Base-by-base conservation (phyloP, 108 stramenopile species). In the Skeletonema costatum region DNA sequence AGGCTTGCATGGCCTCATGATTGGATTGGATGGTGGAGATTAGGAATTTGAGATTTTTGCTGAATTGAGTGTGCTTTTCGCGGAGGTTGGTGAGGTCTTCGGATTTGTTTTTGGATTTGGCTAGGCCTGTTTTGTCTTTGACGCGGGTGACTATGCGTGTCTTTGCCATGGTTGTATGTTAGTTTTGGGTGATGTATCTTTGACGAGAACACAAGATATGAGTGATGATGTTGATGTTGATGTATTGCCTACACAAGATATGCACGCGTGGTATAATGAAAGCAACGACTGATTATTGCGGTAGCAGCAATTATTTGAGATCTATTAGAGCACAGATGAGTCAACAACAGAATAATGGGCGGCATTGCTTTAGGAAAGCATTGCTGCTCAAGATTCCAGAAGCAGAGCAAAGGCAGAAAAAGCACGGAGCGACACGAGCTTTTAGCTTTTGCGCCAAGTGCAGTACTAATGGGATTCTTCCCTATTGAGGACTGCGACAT, bases 71-170 rank as follows among this genome's bases (percentile, higher is more conserved):
- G 53, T 71, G 75, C 17, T 73, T 73, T 16, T 48, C 11, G 32
- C 64, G 69, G 14, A 81, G 64, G 19, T 64, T 70, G 10, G 12
- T 25, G 5, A 81, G 69, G 61, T 81, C 70, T 36, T 75, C 80
- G 70, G 48, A 63, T 3, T 74, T 74, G 31, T 81, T 81, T 66
- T 74, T 74, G 44, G 80, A 75, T 64, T 81, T 81, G 80, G 74
- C 33, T 11, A 81, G 66, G 14, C 80, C 80, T 32, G 80, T 75
- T 44, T 74, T 81, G 73, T 81, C 80, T 58, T 81, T 81, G 50
- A 81, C 70, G 39, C 80, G 80, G 46, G 79, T 74, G 35, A 80
- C 79, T 51, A 80, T 73, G 53, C 79, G 61, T 11, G 35, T 60
- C 50, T 80, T 80, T 53, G 42, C 70, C 68, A 80, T 70, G 9